Conservation (phyloP, 2,329 filamentous ascomycete species). For the Pseudogymnoascus sp. region DNA sequence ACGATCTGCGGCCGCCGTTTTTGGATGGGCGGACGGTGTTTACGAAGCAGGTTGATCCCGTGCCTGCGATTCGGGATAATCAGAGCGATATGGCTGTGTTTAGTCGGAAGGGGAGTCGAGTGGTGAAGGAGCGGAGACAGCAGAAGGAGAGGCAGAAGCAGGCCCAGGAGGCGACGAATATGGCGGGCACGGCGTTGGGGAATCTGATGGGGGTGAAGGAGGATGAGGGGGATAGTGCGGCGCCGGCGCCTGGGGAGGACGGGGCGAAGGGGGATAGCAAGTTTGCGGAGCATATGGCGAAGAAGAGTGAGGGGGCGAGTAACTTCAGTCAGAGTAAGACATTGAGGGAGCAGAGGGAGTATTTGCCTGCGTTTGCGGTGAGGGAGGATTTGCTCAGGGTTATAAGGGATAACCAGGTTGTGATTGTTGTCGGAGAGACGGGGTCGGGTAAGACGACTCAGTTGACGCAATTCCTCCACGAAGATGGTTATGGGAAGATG, state of each 20-base stretch:
- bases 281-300: conserved; percentile 76
- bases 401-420: conserved; percentile 92
- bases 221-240: conserved; percentile 82
- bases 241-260: conserved; percentile 66
- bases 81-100: conserved; percentile 99
- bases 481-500: conserved; percentile 81
- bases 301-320: conserved; percentile 77
- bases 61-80: conserved; percentile 83
- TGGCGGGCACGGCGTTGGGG: conserved; percentile 83
- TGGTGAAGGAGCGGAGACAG: conserved; percentile 84
- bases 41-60: conserved; percentile 92
- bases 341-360: conserved; percentile 84
- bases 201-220: conserved; percentile 96
- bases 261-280: conserved; percentile 60
- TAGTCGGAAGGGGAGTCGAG: conserved; percentile 86
- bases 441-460: conserved; percentile 98
- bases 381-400: conserved; percentile 86
- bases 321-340: conserved; percentile 91
- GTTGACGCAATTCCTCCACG: conserved; percentile 88
- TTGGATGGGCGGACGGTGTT: conserved; percentile 92
- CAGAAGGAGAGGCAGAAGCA: conserved; percentile 90
- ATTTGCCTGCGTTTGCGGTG: conserved; percentile 89
- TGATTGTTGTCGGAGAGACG: conserved; percentile 94
- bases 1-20: conserved; percentile 90
- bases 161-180: conserved; percentile 87